Evolutionary conservation across 139 green algal genomes (phyloP).

Genomic region (Closterium sp.): DNA sequence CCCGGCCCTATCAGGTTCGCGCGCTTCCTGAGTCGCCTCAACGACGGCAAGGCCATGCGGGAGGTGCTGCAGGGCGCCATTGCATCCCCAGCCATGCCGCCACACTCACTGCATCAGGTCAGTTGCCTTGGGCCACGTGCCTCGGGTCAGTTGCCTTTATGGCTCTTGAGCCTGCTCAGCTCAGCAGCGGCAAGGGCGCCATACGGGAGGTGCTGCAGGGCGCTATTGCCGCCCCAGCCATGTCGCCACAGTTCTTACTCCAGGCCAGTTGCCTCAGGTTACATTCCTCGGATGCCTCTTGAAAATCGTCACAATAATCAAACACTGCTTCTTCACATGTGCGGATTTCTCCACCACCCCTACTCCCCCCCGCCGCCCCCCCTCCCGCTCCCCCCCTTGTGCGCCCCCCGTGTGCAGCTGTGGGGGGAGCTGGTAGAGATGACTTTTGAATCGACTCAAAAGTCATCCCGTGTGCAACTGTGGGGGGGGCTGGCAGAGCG

Average conservation of each 20-base stretch:
- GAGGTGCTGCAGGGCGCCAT: not conserved
- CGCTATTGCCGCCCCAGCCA: not conserved
- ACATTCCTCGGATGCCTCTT: no score
- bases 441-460: not conserved
- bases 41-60: not conserved
- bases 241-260: not conserved
- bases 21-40: not conserved
- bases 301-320: no score
- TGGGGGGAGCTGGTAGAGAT: no score
- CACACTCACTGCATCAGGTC: not conserved
- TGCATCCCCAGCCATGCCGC: not conserved
- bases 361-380: not conserved
- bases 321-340: no score
- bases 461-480: no score
- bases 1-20: not conserved
- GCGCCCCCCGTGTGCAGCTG: no score
- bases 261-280: not conserved
- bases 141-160: no score
- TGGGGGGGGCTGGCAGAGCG: no score
- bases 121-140: no score
- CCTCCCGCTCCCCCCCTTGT: no score
- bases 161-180: no score
- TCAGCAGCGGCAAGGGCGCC: not conserved
- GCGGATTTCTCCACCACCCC: no score
- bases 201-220: not conserved